phyloP scores from a whole-genome alignment of 495 filamentous ascomycete genomes.

The Aspergillus bridgeri region DNA sequence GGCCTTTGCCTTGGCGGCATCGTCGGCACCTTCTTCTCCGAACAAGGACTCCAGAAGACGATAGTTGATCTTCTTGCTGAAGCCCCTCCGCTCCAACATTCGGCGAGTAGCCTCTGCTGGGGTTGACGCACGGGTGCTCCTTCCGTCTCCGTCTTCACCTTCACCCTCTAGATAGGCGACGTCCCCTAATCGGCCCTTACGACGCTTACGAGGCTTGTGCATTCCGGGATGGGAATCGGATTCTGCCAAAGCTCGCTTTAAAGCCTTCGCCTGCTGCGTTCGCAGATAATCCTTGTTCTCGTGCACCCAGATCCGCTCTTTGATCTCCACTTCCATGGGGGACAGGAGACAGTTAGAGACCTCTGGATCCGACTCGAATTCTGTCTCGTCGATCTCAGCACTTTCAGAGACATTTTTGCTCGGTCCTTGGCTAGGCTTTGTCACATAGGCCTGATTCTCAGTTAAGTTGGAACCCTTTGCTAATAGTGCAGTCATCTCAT shows the following conservation, averaged over 20 bases:
- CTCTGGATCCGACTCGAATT: constrained; percentile 79
- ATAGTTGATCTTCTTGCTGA: constrained; percentile 83
- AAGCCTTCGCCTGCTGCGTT: constrained; percentile 70
- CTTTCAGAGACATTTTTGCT: constrained; percentile 36
- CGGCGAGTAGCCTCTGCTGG: constrained; percentile 72
- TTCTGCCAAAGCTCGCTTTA: constrained; percentile 60
- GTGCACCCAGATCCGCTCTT: constrained; percentile 89
- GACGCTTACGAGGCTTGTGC: constrained; percentile 45
- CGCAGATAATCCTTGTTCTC: constrained; percentile 89
- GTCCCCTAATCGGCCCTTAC: constrained; percentile 48
- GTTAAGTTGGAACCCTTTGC: constrained; percentile 39
- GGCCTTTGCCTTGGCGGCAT: constrained; percentile 28
- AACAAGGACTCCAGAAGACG: constrained; percentile 55
- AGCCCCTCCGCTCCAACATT: constrained; percentile 67
- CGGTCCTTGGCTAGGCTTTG: neutral
- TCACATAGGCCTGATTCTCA: constrained; percentile 19
- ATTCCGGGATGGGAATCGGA: constrained; percentile 44
- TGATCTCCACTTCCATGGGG: constrained; percentile 65
- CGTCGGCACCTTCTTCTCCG: constrained; percentile 30
- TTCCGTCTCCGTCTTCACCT: constrained; percentile 36
- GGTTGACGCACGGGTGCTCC: constrained; percentile 39
- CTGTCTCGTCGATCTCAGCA: constrained; percentile 62
- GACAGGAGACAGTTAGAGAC: constrained; percentile 72
- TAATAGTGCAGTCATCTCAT: constrained; percentile 40
- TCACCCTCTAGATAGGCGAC: constrained; percentile 47